Base-by-base conservation (phyloP, 768 basidiomycete genomes). In the Phylloporus sp. region DNA sequence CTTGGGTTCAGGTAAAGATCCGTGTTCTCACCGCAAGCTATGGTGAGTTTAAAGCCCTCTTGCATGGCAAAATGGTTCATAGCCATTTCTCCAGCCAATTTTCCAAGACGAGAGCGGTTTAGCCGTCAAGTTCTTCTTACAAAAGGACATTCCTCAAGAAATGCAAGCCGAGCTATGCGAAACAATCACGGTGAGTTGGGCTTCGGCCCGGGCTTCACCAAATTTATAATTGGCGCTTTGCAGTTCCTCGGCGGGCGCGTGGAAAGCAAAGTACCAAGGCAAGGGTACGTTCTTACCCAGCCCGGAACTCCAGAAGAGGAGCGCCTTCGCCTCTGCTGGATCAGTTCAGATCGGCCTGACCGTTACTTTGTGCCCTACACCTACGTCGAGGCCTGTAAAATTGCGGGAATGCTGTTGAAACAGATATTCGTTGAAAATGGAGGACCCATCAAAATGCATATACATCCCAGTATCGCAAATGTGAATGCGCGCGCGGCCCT, bases 341-440 rank as follows among this genome's bases (percentile, higher is more conserved):
- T 72, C 21, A 79, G 73, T 46, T 42, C 67, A 2, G 86, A 89
- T 53, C 71, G 87, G 46, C 87, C 88, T 7, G 83, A 86, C 23
- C 71, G 88, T 46, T 76, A 79, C 61, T 86, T 90, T 52, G 87
- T 90, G 35, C 87, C 87, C 8, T 84, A 83, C 62, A 86, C 85
- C 40, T 90, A 80, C 59, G 79, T 90, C 14, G 86, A 89, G 29
- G 84, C 87, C n/a, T 90, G 88, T 69, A 87, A 85, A 64, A 77
- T 84, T n/a, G 78, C 80, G 0, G 82, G 83, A 11, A 80, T 79
- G 74, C 64, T 86, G 13, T 58, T 90, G 43, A 84, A 78, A 64
- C 86, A 89, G 58, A 84, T 90, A 27, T 90, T 90, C 50, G 66
- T 81, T 14, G 80, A 86, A 48, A 71, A 82, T 27, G 82, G 80